phyloP scores from a whole-genome alignment of 2,329 filamentous ascomycete species.

The Hymenoscyphus infarciens region DNA sequence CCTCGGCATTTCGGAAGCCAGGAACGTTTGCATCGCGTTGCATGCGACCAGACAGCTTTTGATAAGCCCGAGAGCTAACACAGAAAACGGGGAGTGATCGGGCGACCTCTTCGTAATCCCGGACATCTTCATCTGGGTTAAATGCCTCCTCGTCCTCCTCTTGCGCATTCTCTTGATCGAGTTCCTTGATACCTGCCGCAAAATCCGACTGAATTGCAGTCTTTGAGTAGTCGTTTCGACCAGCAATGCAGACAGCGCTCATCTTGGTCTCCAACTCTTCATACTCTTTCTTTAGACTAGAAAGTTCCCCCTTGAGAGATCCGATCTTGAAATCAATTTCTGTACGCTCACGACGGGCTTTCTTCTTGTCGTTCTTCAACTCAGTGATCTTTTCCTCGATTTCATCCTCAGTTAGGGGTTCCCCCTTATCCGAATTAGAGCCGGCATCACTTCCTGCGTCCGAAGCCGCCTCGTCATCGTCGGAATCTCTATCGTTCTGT shows the following conservation, averaged over 20 bases:
- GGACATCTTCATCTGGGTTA: constrained; percentile 49
- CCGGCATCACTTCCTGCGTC: constrained; percentile 28
- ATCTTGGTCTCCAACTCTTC: constrained; percentile 36
- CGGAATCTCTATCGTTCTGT: constrained; percentile 30
- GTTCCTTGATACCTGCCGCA: constrained; percentile 54
- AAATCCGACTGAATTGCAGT: constrained; percentile 55
- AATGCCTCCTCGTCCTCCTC: constrained; percentile 53
- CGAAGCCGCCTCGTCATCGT: constrained; percentile 21
- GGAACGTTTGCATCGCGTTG: constrained; percentile 48
- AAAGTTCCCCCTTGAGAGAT: constrained; percentile 38
- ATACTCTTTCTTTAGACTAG: constrained; percentile 29
- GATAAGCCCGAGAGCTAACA: constrained; percentile 59
- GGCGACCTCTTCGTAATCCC: constrained; percentile 57
- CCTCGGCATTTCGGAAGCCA: constrained; percentile 49
- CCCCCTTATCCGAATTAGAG: constrained; percentile 21
- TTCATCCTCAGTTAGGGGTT: constrained; percentile 40
- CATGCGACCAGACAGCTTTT: constrained; percentile 55
- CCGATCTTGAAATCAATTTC: constrained; percentile 37
- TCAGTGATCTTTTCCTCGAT: constrained; percentile 43
- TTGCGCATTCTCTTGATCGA: constrained; percentile 51
- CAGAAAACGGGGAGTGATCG: constrained; percentile 59
- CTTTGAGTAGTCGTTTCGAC: constrained; percentile 54
- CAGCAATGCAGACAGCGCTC: constrained; percentile 45
- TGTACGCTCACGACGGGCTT: constrained; percentile 34
- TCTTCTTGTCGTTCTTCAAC: constrained; percentile 42